Percentiles rank a stretch among this genome's conserved stretches.
These are phyloP conservation scores for Rhizomucor miehei DNA, from an alignment of 371 early-diverging fungal genomes.

Conservation along the genomic window DNA sequence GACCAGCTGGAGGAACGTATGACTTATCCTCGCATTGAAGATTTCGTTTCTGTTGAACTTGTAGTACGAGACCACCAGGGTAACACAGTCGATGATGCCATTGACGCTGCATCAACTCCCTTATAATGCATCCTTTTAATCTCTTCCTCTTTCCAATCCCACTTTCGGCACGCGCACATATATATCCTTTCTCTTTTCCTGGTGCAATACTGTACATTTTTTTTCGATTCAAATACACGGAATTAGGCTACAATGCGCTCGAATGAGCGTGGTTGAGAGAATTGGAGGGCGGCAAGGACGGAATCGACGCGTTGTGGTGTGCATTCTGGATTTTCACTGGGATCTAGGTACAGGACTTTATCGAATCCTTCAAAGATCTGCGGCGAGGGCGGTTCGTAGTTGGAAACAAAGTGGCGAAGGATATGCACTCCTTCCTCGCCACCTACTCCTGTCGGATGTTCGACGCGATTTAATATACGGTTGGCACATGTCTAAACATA, in stretches of 20 bases:
- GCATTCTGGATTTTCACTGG: constrained; percentile 43
- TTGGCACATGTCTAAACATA: constrained; percentile 48
- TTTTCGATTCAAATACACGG: too few species aligned
- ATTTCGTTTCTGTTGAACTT: constrained; percentile 80
- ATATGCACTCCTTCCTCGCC: constrained; percentile 62
- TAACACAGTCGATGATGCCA: constrained; percentile 25
- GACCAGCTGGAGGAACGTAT: constrained; percentile 78
- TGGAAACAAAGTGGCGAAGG: constrained; percentile 55
- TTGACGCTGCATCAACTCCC: constrained; percentile 8
- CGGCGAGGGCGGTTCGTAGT: constrained; percentile 54
- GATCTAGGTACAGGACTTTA: constrained; percentile 47
- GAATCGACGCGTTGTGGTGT: constrained; percentile 45
- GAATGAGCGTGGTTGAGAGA: too few species aligned
- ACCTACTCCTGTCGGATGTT: constrained; percentile 76
- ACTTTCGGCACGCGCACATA: background rate
- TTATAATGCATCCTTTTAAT: constrained; percentile 1
- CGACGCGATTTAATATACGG: constrained; percentile 54
- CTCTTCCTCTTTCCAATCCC: too few species aligned
- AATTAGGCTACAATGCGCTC: too few species aligned
- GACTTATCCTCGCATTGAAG: constrained; percentile 79
- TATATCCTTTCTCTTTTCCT: background rate
- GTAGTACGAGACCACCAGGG: constrained; percentile 39
- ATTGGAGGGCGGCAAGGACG: constrained; percentile 4
- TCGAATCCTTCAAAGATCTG: constrained; percentile 61
- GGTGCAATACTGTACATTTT: too few species aligned